Conservation (phyloP, 2,329 filamentous ascomycete species). For the Penicillium sp. region DNA sequence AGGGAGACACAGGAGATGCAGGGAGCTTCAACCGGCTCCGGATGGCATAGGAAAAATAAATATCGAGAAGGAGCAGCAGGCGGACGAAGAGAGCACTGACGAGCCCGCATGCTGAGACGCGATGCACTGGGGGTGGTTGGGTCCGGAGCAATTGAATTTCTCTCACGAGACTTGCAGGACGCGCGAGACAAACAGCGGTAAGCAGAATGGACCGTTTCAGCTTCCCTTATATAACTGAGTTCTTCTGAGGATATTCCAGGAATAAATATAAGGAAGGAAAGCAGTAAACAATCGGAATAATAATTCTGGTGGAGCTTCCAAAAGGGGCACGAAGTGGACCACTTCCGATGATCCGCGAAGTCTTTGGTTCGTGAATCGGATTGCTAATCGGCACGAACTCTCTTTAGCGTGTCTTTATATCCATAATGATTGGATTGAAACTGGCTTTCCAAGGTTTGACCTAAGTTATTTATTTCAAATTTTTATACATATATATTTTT, state of each 20-base stretch:
- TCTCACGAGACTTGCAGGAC: constrained; percentile 1
- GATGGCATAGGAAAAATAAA: constrained; percentile 27
- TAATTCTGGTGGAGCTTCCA: constrained; percentile 4
- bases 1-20: not conserved
- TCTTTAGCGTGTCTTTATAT: too few species aligned
- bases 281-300: not conserved
- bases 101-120: constrained; percentile 40
- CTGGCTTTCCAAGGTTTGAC: too few species aligned
- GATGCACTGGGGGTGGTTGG: constrained; percentile 7
- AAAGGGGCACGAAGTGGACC: constrained; percentile 4
- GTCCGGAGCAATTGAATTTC: not conserved
- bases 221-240: not conserved
- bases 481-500: too few species aligned
- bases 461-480: too few species aligned
- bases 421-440: too few species aligned
- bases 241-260: not conserved
- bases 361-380: not conserved
- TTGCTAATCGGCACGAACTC: too few species aligned
- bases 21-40: constrained; percentile 12
- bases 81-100: constrained; percentile 30
- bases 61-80: constrained; percentile 30
- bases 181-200: constrained; percentile 1
- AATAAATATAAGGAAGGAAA: not conserved
- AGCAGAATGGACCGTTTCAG: constrained; percentile 7
- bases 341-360: not conserved